These are phyloP conservation scores for Pichia sp. DNA, from an alignment of 1,139 yeast species.

Conservation along the genomic window DNA sequence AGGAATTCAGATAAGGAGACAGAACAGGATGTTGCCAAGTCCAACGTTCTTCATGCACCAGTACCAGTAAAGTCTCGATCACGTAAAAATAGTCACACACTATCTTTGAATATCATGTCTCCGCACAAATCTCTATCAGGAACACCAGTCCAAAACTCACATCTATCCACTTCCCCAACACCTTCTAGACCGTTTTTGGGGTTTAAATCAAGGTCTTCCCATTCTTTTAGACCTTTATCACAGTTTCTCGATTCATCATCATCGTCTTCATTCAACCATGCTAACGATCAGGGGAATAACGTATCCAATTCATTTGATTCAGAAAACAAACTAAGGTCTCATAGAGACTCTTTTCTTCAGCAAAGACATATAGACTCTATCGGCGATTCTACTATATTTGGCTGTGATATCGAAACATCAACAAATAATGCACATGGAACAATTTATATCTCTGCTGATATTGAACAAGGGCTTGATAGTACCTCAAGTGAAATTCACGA, in stretches of 20 bases:
- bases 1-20: neutral
- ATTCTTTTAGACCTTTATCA: slow-evolving; percentile 24
- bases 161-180: slow-evolving; percentile 16
- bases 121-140: slow-evolving; percentile 4
- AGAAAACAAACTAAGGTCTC: slow-evolving; percentile 37
- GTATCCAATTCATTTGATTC: slow-evolving; percentile 21
- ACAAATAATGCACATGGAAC: slow-evolving; percentile 68
- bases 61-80: slow-evolving; percentile 1
- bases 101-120: slow-evolving; percentile 6
- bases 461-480: neutral
- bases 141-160: neutral
- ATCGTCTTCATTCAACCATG: slow-evolving; percentile 9
- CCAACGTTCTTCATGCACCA: neutral
- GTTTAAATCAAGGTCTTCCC: slow-evolving; percentile 27
- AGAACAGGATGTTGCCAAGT: neutral
- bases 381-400: slow-evolving; percentile 60
- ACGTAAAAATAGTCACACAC: slow-evolving; percentile 8
- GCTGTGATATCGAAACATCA: slow-evolving; percentile 71
- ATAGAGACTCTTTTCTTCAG: slow-evolving; percentile 49
- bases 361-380: slow-evolving; percentile 25
- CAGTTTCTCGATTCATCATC: slow-evolving; percentile 18
- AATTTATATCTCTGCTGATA: slow-evolving; percentile 46
- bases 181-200: slow-evolving; percentile 27
- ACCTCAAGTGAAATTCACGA: slow-evolving; percentile 28
- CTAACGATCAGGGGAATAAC: neutral